Conservation (phyloP, 495 filamentous ascomycete species). For the Aspergillus egyptiacus region DNA sequence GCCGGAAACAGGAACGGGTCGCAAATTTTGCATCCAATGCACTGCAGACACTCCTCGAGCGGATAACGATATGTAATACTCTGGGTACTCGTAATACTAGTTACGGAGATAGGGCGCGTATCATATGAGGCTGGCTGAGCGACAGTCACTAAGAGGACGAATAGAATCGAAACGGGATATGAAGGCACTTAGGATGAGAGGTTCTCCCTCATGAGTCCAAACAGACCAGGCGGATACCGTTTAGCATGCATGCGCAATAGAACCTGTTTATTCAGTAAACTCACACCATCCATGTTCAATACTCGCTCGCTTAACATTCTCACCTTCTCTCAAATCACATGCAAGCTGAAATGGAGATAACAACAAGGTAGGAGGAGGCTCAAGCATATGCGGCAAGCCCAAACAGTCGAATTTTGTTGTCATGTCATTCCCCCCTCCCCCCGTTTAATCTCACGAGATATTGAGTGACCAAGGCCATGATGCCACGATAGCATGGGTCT, state of each 20-base stretch:
- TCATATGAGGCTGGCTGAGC: not conserved
- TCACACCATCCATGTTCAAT: not conserved
- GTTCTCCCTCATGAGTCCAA: not conserved
- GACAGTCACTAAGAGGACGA: not conserved
- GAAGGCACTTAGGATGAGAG: not conserved
- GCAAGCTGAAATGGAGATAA: not conserved
- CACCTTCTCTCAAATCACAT: not conserved
- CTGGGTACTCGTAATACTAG: not conserved
- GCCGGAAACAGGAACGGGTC: not conserved
- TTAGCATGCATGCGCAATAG: not conserved
- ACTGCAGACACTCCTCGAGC: not conserved
- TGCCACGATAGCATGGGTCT: conserved; percentile 2
- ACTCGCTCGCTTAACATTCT: not conserved
- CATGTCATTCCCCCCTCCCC: not conserved
- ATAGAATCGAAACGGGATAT: not conserved
- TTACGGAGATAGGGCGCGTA: not conserved
- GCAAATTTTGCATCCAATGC: not conserved
- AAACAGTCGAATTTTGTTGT: not conserved
- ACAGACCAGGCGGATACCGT: not conserved
- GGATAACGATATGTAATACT: not conserved
- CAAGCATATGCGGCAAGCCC: not conserved
- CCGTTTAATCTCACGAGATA: not conserved
- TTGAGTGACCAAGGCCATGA: not conserved
- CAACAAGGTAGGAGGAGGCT: not conserved
- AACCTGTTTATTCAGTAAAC: not conserved